These are phyloP conservation scores for Clonostachys rhizophaga DNA, from an alignment of 2,329 filamentous ascomycete species.

Conservation along the genomic window DNA sequence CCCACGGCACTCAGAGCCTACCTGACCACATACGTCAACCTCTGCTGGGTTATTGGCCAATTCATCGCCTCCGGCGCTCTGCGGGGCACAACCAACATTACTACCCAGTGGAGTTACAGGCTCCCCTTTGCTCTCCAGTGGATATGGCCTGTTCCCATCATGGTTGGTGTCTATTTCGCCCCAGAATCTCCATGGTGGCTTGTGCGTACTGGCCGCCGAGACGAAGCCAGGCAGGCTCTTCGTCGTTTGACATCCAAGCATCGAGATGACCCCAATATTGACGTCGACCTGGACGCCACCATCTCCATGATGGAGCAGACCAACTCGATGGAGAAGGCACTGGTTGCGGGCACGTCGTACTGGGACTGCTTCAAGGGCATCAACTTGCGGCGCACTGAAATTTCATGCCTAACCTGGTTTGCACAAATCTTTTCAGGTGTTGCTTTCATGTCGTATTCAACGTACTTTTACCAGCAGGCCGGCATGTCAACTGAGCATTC, in stretches of 20 bases:
- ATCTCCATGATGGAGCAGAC: slow-evolving; percentile 54
- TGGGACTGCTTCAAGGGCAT: slow-evolving; percentile 37
- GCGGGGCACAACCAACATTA: slow-evolving; percentile 11
- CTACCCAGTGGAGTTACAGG: slow-evolving; percentile 22
- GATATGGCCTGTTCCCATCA: slow-evolving; percentile 19
- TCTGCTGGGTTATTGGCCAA: slow-evolving; percentile 22
- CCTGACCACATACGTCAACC: slow-evolving; percentile 8
- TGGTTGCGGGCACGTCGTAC: slow-evolving; percentile 17
- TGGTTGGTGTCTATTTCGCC: slow-evolving; percentile 14
- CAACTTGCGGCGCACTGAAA: slow-evolving; percentile 33
- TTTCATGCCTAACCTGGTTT: slow-evolving; percentile 25
- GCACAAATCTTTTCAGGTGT: slow-evolving; percentile 26
- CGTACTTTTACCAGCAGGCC: slow-evolving; percentile 35
- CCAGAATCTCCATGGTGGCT: slow-evolving; percentile 24
- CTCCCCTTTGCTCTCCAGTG: slow-evolving; percentile 29
- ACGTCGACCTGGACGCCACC: slow-evolving; percentile 21
- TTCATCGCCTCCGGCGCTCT: slow-evolving; percentile 30
- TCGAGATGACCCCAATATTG: not conserved
- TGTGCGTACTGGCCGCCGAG: slow-evolving; percentile 36
- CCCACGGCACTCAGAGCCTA: slow-evolving; percentile 22
- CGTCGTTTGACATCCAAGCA: slow-evolving; percentile 49
- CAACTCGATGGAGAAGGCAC: slow-evolving; percentile 39
- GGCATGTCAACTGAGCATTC: slow-evolving; percentile 25
- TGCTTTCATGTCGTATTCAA: slow-evolving; percentile 24
- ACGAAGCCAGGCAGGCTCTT: slow-evolving; percentile 36